Base-by-base conservation (phyloP, 2,329 filamentous ascomycete species). In the Aureobasidium sp. region DNA sequence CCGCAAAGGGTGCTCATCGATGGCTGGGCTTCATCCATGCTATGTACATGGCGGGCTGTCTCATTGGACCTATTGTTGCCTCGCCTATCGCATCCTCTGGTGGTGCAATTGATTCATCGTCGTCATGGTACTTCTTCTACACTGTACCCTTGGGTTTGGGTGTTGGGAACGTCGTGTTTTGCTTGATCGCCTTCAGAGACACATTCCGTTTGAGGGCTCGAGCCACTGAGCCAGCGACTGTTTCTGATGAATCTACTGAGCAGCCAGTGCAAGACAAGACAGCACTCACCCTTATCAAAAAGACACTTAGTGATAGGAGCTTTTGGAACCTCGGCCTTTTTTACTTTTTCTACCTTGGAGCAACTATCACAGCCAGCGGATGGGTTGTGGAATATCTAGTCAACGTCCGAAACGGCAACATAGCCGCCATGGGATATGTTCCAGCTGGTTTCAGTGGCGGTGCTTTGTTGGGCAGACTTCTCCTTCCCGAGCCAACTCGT, bases 301-400 rank as follows among this genome's bases (percentile, higher is more conserved):
- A 66, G 6, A 71, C 77, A 0, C 56, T 81, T 0, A 66, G 61
- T 12, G 71, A 64, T 1, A 74, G 68, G 14, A 71, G 70, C 3
- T 67, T 85, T 3, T 84, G 80, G 78, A 62, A 81, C 0, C 61
- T 85, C 2, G 80, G 79, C 44, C 51, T 81, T 2, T 84, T 82
- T 63, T 85, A 79, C 67, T 84, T 84, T 66, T 83, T 84, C 63
- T 78, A 79, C 48, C 68, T 85, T 0, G 81, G 82, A 0, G 75
- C 74, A 0, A 63, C 62, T 1, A 73, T 81, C 2, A 84, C 81
- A 0, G 76, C 79, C 10, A 71, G 72, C 64, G 80, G 82, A 1
- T 85, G 81, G 82, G 76, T 84, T 0, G 81, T 85, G 2, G 79
- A 84, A 58, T 85, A 81, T 53, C 71, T 85, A 3, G 77, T 84